Conservation (phyloP, 495 filamentous ascomycete genomes). For the Xylaria bambusicola region DNA sequence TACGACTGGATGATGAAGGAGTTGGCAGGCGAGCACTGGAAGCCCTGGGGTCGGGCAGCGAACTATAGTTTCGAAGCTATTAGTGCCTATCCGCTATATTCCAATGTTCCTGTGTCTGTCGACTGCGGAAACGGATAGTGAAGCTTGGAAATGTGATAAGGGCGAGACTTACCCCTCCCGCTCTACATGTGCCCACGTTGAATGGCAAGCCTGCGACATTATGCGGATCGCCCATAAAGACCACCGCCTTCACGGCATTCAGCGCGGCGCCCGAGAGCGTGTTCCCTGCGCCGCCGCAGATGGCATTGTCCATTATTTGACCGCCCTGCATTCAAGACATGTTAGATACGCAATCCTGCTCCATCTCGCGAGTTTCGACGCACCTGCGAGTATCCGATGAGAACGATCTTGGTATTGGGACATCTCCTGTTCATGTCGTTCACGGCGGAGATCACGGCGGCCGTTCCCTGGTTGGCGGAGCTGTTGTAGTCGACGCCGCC, state of each 20-base stretch:
- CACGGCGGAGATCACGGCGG: constrained; percentile 56
- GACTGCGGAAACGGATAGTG: not conserved
- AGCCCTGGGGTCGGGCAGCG: constrained; percentile 57
- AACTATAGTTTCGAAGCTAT: constrained; percentile 41
- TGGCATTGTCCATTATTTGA: constrained; percentile 64
- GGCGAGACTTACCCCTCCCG: constrained; percentile 58
- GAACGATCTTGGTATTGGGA: constrained; percentile 58
- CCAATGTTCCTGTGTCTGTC: not conserved
- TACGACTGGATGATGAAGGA: constrained; percentile 59
- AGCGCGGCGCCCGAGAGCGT: constrained; percentile 51
- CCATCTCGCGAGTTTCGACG: constrained; percentile 27
- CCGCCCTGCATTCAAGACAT: constrained; percentile 45
- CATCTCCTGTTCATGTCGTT: constrained; percentile 55
- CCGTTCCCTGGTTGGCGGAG: constrained; percentile 55
- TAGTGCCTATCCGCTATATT: not conserved
- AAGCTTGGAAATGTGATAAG: not conserved
- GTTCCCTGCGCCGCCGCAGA: constrained; percentile 60
- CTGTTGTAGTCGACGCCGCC: constrained; percentile 56
- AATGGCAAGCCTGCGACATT: constrained; percentile 56
- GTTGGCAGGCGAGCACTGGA: constrained; percentile 54
- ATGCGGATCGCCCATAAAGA: constrained; percentile 65
- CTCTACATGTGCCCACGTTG: constrained; percentile 61
- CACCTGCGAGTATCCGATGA: constrained; percentile 59
- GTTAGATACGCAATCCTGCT: not conserved
- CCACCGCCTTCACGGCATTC: constrained; percentile 57